Percentiles rank a stretch among this genome's conserved stretches.
Conservation (phyloP, 2,329 filamentous ascomycete genomes). For the Fusarium nygamai region DNA sequence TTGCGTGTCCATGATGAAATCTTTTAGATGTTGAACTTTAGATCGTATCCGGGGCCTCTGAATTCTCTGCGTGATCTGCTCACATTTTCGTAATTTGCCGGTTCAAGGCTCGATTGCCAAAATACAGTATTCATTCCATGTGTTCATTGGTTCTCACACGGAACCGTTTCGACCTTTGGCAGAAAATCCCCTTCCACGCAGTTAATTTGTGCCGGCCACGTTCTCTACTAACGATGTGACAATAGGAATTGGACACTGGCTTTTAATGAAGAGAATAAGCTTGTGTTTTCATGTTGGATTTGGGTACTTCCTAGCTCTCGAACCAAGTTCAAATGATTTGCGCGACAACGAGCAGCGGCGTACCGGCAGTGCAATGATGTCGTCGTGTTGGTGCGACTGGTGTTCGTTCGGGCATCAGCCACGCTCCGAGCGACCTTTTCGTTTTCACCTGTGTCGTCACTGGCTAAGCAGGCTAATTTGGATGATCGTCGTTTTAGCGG, state of each 20-base stretch:
- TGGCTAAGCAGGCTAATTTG: conserved; percentile 42
- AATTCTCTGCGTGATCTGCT: conserved; percentile 2
- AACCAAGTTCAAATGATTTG: conserved; percentile 24
- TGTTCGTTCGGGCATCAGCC: conserved; percentile 33
- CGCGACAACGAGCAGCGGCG: conserved; percentile 23
- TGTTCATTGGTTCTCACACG: conserved; percentile 5
- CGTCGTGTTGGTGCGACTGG: conserved; percentile 24
- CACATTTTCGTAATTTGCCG: background rate
- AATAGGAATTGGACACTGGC: background rate
- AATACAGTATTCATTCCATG: conserved; percentile 6
- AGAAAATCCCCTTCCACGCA: background rate
- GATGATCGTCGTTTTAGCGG: conserved; percentile 46
- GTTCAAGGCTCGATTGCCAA: background rate
- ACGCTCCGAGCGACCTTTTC: conserved; percentile 23
- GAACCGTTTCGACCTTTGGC: conserved; percentile 9
- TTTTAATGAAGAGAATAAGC: background rate
- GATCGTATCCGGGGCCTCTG: background rate
- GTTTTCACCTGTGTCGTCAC: conserved; percentile 33
- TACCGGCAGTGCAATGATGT: conserved; percentile 30
- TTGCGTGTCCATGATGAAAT: conserved; percentile 48
- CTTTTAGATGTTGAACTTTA: conserved; percentile 46
- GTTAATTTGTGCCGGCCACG: background rate
- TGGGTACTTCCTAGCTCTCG: conserved; percentile 5
- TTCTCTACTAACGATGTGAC: background rate
- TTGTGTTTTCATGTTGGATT: background rate